These are phyloP conservation scores for Fennellomyces sp. DNA, from an alignment of 371 early-diverging fungal genomes.

Conservation along the genomic window DNA sequence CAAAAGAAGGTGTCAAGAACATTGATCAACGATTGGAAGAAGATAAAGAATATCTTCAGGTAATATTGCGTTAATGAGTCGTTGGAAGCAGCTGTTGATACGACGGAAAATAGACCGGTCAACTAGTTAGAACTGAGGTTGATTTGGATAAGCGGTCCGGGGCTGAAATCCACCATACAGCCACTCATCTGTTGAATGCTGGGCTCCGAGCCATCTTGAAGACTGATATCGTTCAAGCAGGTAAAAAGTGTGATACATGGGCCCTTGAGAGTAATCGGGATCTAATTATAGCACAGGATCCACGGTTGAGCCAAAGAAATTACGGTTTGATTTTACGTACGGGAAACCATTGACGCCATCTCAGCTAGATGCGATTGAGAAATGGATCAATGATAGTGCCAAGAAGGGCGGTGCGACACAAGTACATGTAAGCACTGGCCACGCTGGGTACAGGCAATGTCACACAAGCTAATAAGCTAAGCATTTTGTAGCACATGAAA, in stretches of 20 bases:
- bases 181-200: conserved; percentile 77
- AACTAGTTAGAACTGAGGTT: conserved; percentile 47
- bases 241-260: conserved; percentile 19
- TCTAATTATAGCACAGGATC: conserved; percentile 45
- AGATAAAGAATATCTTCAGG: conserved; percentile 48
- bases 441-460: background rate
- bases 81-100: background rate
- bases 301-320: conserved; percentile 60
- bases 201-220: conserved; percentile 65
- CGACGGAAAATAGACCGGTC: conserved; percentile 26
- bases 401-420: conserved; percentile 42
- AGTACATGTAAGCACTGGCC: conserved; percentile 29
- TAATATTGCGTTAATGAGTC: background rate
- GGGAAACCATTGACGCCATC: conserved; percentile 56
- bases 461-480: background rate
- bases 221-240: conserved; percentile 71
- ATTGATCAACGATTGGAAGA: conserved; percentile 23
- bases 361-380: conserved; percentile 58
- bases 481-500: conserved; percentile 45
- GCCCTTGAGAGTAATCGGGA: too few relatives aligned
- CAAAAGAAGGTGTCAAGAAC: conserved; percentile 11
- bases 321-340: conserved; percentile 79
- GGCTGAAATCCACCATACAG: conserved; percentile 76
- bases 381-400: conserved; percentile 63
- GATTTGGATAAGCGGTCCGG: conserved; percentile 61